Evolutionary conservation across 345 rosid genomes (phyloP).

Genomic region (Clausena lansium): DNA sequence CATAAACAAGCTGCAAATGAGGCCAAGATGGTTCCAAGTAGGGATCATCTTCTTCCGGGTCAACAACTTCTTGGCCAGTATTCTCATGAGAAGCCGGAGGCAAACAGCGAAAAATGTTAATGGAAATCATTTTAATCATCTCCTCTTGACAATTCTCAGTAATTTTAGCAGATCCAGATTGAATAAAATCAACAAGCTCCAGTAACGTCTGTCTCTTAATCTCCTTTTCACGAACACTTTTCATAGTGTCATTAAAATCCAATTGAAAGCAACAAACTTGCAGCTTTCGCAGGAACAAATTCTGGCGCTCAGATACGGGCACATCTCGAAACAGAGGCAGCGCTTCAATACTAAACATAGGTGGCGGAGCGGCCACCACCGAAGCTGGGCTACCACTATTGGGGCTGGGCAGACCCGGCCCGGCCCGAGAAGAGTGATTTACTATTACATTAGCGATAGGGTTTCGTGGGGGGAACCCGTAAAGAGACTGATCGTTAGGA

Average conservation of each 20-base stretch:
- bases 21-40: slow-evolving; percentile 89
- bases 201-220: slow-evolving; percentile 73
- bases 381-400: slow-evolving; percentile 15
- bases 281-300: slow-evolving; percentile 60
- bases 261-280: slow-evolving; percentile 78
- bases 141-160: slow-evolving; percentile 74
- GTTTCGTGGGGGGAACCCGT: slow-evolving; percentile 36
- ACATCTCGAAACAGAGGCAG: slow-evolving; percentile 68
- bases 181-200: slow-evolving; percentile 78
- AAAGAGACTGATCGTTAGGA: slow-evolving; percentile 39
- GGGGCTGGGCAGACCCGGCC: slow-evolving; percentile 15
- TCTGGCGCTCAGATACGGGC: slow-evolving; percentile 58
- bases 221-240: slow-evolving; percentile 69
- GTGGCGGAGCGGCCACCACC: slow-evolving; percentile 34
- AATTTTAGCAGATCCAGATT: slow-evolving; percentile 70
- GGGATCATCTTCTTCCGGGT: slow-evolving; percentile 87
- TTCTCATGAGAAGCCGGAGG: slow-evolving; percentile 81
- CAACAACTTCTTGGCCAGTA: slow-evolving; percentile 68
- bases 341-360: slow-evolving; percentile 62
- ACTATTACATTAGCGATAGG: slow-evolving; percentile 60
- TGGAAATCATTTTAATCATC: slow-evolving; percentile 68
- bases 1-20: slow-evolving; percentile 85
- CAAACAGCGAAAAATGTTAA: slow-evolving; percentile 65
- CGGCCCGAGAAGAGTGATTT: slow-evolving; percentile 62
- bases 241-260: slow-evolving; percentile 61